Evolutionary conservation across 2,329 filamentous ascomycete genomes (phyloP).

Genomic region (Orbilia ellipsospora): DNA sequence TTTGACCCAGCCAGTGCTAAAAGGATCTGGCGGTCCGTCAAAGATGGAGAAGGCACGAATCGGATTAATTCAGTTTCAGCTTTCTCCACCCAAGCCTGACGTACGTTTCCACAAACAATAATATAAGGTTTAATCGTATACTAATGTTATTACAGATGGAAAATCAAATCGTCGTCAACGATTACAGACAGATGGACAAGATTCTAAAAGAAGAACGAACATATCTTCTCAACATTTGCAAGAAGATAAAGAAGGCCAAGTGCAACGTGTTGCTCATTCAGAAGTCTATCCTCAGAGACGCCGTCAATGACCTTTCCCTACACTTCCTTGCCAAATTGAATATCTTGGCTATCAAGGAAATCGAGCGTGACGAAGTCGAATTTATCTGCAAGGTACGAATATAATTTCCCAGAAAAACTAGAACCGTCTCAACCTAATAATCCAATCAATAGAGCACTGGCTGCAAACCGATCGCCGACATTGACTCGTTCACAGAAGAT

Average conservation of each 20-base stretch:
- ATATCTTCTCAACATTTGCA: constrained; percentile 97
- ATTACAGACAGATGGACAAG: constrained; percentile 99
- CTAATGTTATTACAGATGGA: constrained; percentile 76
- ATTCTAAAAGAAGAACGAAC: constrained; percentile 99
- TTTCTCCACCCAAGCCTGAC: constrained; percentile 97
- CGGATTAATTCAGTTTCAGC: constrained; percentile 96
- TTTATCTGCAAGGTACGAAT: constrained; percentile 85
- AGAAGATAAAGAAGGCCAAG: constrained; percentile 99
- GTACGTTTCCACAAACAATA: constrained; percentile 66
- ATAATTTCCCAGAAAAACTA: constrained; percentile 27
- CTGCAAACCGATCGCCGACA: constrained; percentile 98
- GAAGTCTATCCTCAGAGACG: constrained; percentile 96
- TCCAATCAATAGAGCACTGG: constrained; percentile 74
- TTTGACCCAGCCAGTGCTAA: constrained; percentile 89
- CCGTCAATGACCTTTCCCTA: constrained; percentile 95
- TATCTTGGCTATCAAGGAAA: constrained; percentile 95
- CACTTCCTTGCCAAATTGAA: constrained; percentile 98
- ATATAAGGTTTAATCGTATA: constrained; percentile 53
- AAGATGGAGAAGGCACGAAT: constrained; percentile 98
- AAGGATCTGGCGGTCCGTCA: constrained; percentile 88
- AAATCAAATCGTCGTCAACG: constrained; percentile 98
- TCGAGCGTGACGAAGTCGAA: constrained; percentile 97
- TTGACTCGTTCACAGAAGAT: constrained; percentile 98
- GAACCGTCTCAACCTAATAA: not conserved
- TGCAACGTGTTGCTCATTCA: constrained; percentile 98